Conservation (phyloP, 164 flowering plant genomes). For the Chimonanthus praecox region DNA sequence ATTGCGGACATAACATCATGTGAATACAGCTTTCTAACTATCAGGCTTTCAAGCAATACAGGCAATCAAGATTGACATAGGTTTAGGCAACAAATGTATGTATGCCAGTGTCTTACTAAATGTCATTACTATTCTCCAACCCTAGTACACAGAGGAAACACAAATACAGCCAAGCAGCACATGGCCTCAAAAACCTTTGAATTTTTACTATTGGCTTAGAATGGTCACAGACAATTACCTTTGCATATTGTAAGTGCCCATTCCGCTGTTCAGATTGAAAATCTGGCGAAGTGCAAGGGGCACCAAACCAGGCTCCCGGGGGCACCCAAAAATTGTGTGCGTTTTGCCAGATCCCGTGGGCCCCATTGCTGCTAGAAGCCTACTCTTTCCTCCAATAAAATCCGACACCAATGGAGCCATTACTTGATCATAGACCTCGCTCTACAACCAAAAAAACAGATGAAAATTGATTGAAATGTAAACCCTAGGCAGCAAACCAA, state of each 20-base stretch:
- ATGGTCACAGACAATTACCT: slow-evolving; percentile 27
- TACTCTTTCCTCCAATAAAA: slow-evolving; percentile 67
- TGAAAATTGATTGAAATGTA: neutral
- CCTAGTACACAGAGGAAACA: too few species aligned
- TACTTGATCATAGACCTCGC: slow-evolving; percentile 55
- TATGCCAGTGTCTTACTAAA: too few species aligned
- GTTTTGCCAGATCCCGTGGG: slow-evolving; percentile 96
- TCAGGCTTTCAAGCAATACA: too few species aligned
- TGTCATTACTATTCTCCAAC: too few species aligned
- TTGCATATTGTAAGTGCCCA: slow-evolving; percentile 9
- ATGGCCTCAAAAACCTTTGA: too few species aligned
- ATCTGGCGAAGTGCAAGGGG: slow-evolving; percentile 54
- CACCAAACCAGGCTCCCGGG: slow-evolving; percentile 72
- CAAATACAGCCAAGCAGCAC: too few species aligned
- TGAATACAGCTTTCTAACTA: too few species aligned
- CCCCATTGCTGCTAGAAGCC: slow-evolving; percentile 80
- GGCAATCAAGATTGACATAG: too few species aligned
- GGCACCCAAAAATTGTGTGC: slow-evolving; percentile 74
- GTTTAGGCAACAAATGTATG: too few species aligned
- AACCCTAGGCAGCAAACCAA: neutral
- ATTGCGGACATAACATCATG: too few species aligned
- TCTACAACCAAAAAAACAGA: slow-evolving; percentile 21
- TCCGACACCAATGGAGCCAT: slow-evolving; percentile 72
- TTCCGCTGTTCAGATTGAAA: slow-evolving; percentile 22
- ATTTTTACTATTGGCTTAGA: too few species aligned